Conservation (phyloP, 805 yeast genomes). For the Torulaspora microellipsoides region DNA sequence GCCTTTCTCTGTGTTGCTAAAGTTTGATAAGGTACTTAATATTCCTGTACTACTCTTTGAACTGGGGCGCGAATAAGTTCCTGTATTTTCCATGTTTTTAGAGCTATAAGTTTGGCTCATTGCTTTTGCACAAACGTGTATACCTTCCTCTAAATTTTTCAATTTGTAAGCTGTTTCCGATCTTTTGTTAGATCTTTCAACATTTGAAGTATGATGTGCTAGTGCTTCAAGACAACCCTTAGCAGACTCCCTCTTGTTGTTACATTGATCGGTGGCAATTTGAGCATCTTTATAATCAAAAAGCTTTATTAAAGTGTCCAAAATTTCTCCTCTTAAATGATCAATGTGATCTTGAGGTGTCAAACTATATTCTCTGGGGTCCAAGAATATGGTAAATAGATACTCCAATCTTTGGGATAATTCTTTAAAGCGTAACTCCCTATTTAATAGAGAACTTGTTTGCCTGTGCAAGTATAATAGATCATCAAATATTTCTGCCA, state of each 20-base stretch:
- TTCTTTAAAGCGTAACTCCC: slow-evolving; percentile 22
- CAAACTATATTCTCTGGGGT: slow-evolving; percentile 18
- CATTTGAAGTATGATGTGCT: neutral
- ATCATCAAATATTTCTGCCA: slow-evolving; percentile 19
- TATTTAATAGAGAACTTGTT: slow-evolving; percentile 22
- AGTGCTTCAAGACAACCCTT: neutral
- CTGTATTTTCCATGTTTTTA: neutral
- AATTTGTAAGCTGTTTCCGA: neutral
- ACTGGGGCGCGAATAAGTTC: slow-evolving; percentile 3
- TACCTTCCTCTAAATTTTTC: slow-evolving; percentile 12
- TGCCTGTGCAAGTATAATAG: slow-evolving; percentile 21
- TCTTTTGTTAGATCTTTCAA: neutral
- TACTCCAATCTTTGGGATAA: slow-evolving; percentile 17
- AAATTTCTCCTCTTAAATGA: slow-evolving; percentile 14
- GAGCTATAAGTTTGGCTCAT: slow-evolving; percentile 11
- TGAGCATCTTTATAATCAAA: slow-evolving; percentile 9
- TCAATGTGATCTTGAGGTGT: slow-evolving; percentile 15
- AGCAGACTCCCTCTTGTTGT: neutral
- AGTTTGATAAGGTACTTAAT: neutral
- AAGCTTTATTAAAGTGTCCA: slow-evolving; percentile 14
- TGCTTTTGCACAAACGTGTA: slow-evolving; percentile 14
- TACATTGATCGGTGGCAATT: neutral
- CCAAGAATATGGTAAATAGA: slow-evolving; percentile 19
- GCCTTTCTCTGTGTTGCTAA: slow-evolving; percentile 6
- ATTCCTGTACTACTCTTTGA: neutral